phyloP scores from a whole-genome alignment of 139 green algal genomes.

The Zygnema cylindricum region DNA sequence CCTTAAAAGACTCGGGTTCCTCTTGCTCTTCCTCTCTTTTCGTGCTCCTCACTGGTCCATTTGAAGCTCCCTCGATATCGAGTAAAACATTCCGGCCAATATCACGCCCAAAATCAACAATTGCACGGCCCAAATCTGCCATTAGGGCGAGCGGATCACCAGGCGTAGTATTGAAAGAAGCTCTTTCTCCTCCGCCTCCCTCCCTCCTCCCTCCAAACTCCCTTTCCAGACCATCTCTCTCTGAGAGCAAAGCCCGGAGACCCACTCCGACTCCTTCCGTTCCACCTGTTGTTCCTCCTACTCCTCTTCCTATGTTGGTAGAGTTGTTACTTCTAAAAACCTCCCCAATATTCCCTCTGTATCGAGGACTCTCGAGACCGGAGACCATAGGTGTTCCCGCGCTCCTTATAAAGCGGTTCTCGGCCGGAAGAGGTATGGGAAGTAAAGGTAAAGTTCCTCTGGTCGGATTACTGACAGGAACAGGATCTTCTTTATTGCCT shows the following conservation, averaged over 20 bases:
- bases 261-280: constrained; percentile 10
- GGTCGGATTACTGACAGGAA: no score
- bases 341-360: not conserved
- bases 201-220: not conserved
- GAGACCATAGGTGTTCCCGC: no score
- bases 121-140: not conserved
- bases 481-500: no score
- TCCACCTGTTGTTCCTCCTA: not conserved
- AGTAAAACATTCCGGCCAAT: not conserved
- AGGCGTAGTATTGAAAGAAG: not conserved
- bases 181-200: constrained; percentile 28
- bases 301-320: not conserved
- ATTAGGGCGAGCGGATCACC: not conserved
- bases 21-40: not conserved
- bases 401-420: no score
- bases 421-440: no score
- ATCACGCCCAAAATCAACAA: not conserved
- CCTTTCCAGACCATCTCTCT: not conserved
- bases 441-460: no score
- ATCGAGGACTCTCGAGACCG: no score
- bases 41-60: not conserved
- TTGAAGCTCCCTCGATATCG: not conserved
- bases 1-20: not conserved
- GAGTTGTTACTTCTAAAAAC: not conserved
- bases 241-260: not conserved